These are phyloP conservation scores for Tuber indicum DNA, from an alignment of 495 filamentous ascomycete genomes.

Conservation along the genomic window DNA sequence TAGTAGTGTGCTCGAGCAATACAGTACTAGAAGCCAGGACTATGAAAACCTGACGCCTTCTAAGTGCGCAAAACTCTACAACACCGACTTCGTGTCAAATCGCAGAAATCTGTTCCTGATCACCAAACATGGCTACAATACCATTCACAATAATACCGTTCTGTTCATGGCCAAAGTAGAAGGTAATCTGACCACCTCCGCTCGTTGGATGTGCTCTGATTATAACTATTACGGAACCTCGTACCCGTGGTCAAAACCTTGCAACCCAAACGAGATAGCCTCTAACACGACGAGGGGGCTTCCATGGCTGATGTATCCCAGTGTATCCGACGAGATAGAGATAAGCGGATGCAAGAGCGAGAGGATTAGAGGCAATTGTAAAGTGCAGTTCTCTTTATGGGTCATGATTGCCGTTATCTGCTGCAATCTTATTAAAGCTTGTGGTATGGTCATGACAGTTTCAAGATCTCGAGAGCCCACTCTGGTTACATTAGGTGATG, in stretches of 20 bases:
- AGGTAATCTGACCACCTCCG: background rate
- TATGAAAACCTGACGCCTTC: background rate
- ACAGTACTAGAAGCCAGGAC: background rate
- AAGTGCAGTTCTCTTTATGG: constrained; percentile 45
- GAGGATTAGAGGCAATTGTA: constrained; percentile 40
- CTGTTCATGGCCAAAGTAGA: background rate
- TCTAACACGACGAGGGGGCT: background rate
- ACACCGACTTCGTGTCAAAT: background rate
- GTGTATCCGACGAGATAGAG: background rate
- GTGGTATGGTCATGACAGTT: constrained; percentile 37
- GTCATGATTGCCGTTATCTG: constrained; percentile 47
- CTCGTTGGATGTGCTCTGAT: background rate
- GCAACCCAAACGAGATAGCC: background rate
- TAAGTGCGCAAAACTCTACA: background rate
- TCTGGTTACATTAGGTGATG: constrained; percentile 25
- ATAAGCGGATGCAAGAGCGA: background rate
- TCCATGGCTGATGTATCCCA: background rate
- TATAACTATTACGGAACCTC: too few relatives aligned
- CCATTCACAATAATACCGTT: background rate
- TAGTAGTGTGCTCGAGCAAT: background rate
- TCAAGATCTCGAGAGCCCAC: constrained; percentile 28
- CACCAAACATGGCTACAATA: background rate
- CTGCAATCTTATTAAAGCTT: constrained; percentile 45
- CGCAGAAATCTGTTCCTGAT: background rate
- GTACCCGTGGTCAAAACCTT: background rate